Base-by-base conservation (phyloP, 208 protist genomes). In the Tritrichomonas foetus region DNA sequence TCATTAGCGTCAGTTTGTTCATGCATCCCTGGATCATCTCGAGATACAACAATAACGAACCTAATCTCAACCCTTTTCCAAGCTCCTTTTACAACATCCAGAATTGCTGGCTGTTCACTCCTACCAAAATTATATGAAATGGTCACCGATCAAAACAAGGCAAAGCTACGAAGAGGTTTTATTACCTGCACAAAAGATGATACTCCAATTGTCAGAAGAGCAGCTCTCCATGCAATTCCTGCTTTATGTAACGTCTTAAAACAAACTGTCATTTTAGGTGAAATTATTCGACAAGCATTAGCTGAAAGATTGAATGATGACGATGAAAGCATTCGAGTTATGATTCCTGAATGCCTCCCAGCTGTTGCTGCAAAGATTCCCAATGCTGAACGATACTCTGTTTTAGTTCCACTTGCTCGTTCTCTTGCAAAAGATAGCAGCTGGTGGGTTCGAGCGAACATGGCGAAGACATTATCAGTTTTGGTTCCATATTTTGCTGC, bases 291-390 rank as follows among this genome's bases (percentile, higher is more conserved):
- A 9, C 78, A 89, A 57, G 47, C 13, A 2, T 47, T 89, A 27
- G 14, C 33, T 39, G 47, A 89, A 57, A 25, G 47, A 33, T 0
- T 89, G 8, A 89, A 89, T 20, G 78, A 89, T 89, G 78, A 89
- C 39, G 78, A 89, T 39, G 78, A 89, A 89, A 89, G 78, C 78
- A 57, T 89, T 39, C 44, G 78, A 57, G 78, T 89, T 16, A 89
- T 89, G 78, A 89, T 89, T 39, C 78, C 78, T 39, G 78, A 33
- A 57, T 89, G 41, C 39, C 78, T 89, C 13, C 78, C 78, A 39
- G 47, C 78, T 0, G 47, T 57, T 20, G 78, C 47, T 61, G 78
- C 78, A 3, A 89, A 89, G 39, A 57, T 89, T 27, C 27, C 47
- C 30, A 44, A 16, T n/a, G 13, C 33, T 41, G 78, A 89, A 3